phyloP scores from a whole-genome alignment of 169 alveolate genomes.

The Babesia divergens region DNA sequence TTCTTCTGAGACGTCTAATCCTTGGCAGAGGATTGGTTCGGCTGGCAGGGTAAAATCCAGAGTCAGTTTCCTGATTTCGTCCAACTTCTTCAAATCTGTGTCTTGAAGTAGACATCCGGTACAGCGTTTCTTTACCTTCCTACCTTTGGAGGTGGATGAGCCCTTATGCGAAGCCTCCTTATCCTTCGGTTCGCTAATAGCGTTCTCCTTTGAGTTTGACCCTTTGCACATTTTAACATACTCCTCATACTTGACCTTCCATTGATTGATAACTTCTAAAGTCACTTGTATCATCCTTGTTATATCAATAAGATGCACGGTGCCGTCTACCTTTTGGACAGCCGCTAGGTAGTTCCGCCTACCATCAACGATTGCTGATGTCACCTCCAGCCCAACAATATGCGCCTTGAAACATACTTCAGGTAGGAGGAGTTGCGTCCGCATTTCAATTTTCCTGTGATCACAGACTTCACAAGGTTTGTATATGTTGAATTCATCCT shows the following conservation, averaged over 20 bases:
- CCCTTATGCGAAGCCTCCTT: background rate
- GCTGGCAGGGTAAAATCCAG: background rate
- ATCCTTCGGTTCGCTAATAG: background rate
- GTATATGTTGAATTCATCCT: constrained; percentile 17
- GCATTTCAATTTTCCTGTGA: constrained; percentile 3
- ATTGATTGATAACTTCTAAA: constrained; percentile 21
- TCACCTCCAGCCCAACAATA: constrained; percentile 48
- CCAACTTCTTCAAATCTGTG: constrained; percentile 26
- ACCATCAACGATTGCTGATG: constrained; percentile 33
- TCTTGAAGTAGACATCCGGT: constrained; percentile 52
- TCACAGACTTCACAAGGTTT: constrained; percentile 42
- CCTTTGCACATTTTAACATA: background rate
- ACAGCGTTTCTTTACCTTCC: background rate
- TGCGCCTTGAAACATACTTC: constrained; percentile 33
- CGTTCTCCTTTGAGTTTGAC: background rate
- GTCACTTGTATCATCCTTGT: constrained; percentile 47
- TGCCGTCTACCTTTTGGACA: constrained; percentile 35
- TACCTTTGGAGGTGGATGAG: background rate
- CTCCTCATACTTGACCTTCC: constrained; percentile 21
- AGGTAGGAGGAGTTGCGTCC: constrained; percentile 36
- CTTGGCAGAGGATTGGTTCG: constrained; percentile 17
- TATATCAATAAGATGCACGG: constrained; percentile 38
- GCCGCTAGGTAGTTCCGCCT: constrained; percentile 44
- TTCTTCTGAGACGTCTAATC: constrained; percentile 25
- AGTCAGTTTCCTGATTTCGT: background rate